Conservation (phyloP, 257 asterid species). For the Anisodus acutangulus region DNA sequence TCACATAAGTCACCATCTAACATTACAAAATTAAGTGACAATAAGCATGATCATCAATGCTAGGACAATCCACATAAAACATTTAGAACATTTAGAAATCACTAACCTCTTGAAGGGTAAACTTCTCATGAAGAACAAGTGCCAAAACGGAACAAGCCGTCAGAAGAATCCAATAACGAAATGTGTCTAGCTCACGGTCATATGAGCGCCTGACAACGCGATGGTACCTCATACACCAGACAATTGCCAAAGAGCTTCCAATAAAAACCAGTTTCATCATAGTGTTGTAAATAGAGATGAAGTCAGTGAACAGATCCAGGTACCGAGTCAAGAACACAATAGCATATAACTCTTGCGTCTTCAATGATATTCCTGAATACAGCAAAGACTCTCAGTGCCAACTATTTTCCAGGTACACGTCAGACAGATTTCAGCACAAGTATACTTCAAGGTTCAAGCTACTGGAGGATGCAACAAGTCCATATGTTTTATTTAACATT, state of each 20-base stretch:
- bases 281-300: conserved; percentile 79
- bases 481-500: background rate
- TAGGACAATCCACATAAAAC: conserved; percentile 8
- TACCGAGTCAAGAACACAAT: conserved; percentile 86
- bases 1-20: background rate
- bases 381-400: conserved; percentile 24
- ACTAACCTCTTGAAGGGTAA: conserved; percentile 78
- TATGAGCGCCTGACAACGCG: conserved; percentile 73
- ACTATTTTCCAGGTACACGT: conserved; percentile 13
- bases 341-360: conserved; percentile 93
- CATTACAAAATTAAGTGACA: conserved; percentile 6
- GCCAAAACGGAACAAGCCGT: conserved; percentile 62
- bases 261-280: conserved; percentile 88
- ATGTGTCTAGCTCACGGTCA: conserved; percentile 85
- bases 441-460: conserved; percentile 19
- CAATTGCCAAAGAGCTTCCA: conserved; percentile 83
- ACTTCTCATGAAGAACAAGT: conserved; percentile 72
- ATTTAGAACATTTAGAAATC: conserved; percentile 1
- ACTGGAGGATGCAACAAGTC: background rate
- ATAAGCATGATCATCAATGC: conserved; percentile 12
- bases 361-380: conserved; percentile 78
- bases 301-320: conserved; percentile 82
- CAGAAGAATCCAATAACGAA: conserved; percentile 72
- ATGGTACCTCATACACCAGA: conserved; percentile 89
- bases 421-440: conserved; percentile 12